phyloP scores from a whole-genome alignment of 371 early-diverging fungal species.

The Actinomucor elegans region DNA sequence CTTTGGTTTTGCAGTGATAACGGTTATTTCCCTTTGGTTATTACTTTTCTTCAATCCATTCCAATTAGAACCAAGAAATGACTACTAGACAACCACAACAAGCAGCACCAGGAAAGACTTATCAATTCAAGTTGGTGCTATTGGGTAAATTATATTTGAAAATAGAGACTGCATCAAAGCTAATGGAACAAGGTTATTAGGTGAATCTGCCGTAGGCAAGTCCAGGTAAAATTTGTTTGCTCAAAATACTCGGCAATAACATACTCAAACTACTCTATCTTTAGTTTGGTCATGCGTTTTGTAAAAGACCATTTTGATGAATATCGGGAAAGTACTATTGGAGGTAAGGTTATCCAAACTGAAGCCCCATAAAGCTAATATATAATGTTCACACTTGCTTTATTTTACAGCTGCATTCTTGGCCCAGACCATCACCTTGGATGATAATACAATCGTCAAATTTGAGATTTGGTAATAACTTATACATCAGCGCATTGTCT shows the following conservation, averaged over 20 bases:
- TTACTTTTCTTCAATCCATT: too few species aligned
- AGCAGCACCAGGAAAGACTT: constrained; percentile 53
- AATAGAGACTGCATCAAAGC: too few species aligned
- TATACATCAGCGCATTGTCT: neutral
- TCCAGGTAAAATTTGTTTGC: constrained; percentile 60
- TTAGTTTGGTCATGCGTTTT: constrained; percentile 91
- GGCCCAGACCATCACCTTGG: constrained; percentile 71
- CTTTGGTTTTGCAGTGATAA: too few species aligned
- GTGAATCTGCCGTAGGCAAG: constrained; percentile 90
- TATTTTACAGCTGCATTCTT: constrained; percentile 71
- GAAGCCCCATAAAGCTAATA: too few species aligned
- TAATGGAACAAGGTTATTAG: too few species aligned
- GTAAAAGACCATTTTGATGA: constrained; percentile 97
- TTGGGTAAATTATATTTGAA: constrained; percentile 65
- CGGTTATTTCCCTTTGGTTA: too few species aligned
- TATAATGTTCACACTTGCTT: too few species aligned
- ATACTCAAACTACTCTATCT: too few species aligned
- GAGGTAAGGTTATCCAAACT: too few species aligned
- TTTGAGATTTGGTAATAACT: constrained; percentile 92
- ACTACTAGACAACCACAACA: neutral
- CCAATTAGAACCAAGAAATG: too few species aligned
- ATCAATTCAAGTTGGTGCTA: constrained; percentile 80
- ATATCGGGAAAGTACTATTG: constrained; percentile 97
- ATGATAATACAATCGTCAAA: constrained; percentile 73
- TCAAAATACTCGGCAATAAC: neutral